A percentile compares a stretch with the other conserved stretches of the same genome.
phyloP scores from a whole-genome alignment of 129 eudicot species.

The Lonicera japonica region DNA sequence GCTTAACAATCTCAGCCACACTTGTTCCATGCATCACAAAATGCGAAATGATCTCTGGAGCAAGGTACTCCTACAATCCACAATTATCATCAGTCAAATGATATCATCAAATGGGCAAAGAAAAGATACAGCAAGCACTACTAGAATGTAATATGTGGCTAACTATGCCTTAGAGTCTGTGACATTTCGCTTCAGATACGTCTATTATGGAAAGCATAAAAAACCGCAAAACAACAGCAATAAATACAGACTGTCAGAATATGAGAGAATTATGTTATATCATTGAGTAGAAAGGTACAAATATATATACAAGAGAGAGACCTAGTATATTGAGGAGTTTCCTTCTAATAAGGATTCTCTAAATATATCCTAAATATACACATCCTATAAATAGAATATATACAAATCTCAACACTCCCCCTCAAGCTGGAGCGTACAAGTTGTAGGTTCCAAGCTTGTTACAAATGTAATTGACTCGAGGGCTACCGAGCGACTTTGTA shows the following conservation, averaged over 20 bases:
- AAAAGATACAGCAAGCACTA: neutral
- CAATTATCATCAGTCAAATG: constrained; percentile 8
- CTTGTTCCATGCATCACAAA: constrained; percentile 69
- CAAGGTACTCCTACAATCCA: constrained; percentile 63
- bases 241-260: too few species aligned
- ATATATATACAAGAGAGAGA: too few species aligned
- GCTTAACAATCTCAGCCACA: constrained; percentile 76
- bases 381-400: too few species aligned
- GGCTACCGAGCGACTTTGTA: neutral
- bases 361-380: too few species aligned
- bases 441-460: neutral
- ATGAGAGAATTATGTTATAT: too few species aligned
- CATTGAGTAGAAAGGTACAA: too few species aligned
- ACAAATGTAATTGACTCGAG: neutral
- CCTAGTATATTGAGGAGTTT: too few species aligned
- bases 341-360: too few species aligned
- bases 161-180: neutral
- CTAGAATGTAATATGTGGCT: neutral
- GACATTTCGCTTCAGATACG: neutral
- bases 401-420: neutral
- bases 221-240: too few species aligned
- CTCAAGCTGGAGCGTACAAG: neutral
- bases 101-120: constrained; percentile 1
- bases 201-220: too few species aligned
- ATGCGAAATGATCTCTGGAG: constrained; percentile 79